Base-by-base conservation (phyloP, 2,329 filamentous ascomycete species). In the Clathrospora elynae region DNA sequence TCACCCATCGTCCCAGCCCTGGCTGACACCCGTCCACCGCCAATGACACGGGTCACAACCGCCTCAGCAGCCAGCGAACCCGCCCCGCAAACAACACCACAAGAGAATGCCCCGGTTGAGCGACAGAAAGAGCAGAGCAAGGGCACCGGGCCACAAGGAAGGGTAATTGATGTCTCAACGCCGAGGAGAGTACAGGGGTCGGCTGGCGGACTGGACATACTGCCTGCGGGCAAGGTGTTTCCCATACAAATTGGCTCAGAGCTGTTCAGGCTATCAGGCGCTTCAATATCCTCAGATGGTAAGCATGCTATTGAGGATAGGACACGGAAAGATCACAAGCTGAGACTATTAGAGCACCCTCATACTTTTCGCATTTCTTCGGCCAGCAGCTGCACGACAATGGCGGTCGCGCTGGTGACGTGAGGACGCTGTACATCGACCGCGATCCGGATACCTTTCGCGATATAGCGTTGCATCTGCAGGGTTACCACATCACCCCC, bases 351-450 rank as follows among this genome's bases (percentile, higher is more conserved):
- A 76, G 73, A 95, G 92, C 90, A 62, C 92, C 92, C 45, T 96
- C 91, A 35, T 96, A 96, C 71, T 96, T 97, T 73, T 95, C 92
- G 13, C 86, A 90, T 58, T 96, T 93, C 75, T 97, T 97, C 71
- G 79, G 85, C 57, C 88, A 88, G 60, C 91, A 96, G 72, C 72
- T 96, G 26, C 79, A 81, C 43, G 73, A 77, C 55, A 85, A 80
- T 34, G 79, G 83, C 46, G 78, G 79, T 42, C 80, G 80, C 45
- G 78, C 83, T 41, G 71, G 71, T 28, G 75, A 73, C 38, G 71
- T 95, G 45, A 84, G 87, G 55, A 96, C 92, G 0, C 78, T 97
- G 5, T 96, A 96, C 72, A 96, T 97, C 62, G 92, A 97, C 70
- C 86, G 92, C 49, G 92, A 97, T 70, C 91, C 92, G 0, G 78